Evolutionary conservation across 139 green algal species (phyloP).

Genomic region (Dunaliella primolecta): DNA sequence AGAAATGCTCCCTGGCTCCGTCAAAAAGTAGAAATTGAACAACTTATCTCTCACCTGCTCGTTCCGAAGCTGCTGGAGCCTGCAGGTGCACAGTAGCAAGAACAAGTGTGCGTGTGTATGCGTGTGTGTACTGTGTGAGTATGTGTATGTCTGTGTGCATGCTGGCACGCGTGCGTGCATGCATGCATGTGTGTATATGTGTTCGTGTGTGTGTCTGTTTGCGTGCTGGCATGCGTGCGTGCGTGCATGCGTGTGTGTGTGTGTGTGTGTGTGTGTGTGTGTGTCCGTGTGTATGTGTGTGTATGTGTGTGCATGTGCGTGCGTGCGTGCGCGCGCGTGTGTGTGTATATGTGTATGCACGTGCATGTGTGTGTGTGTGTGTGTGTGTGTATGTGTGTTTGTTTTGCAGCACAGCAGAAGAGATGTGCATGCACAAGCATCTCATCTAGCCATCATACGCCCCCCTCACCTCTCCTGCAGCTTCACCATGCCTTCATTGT

Average conservation of each 20-base stretch:
- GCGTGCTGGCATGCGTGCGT: neutral
- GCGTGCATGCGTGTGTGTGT: neutral
- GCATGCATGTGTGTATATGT: no score
- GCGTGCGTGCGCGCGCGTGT: neutral
- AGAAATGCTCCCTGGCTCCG: no score
- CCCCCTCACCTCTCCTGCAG: neutral
- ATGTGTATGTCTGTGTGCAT: neutral
- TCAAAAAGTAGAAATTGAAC: no score
- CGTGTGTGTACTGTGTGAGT: neutral
- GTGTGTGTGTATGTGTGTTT: neutral
- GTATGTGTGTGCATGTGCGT: neutral
- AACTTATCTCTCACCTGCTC: neutral
- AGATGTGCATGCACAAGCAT: no score
- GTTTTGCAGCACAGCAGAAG: neutral
- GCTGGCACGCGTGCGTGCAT: no score
- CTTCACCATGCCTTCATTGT: neutral
- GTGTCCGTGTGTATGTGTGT: neutral
- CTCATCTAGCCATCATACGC: no score
- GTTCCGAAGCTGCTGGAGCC: neutral
- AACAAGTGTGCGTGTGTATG: neutral
- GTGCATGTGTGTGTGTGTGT: neutral
- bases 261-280: no score
- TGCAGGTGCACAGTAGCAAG: neutral
- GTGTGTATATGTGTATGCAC: neutral
- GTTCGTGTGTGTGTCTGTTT: no score